Percentiles rank a stretch among this genome's conserved stretches.
Evolutionary conservation across 768 basidiomycete species (phyloP).

Genomic region (Russula brevipes): DNA sequence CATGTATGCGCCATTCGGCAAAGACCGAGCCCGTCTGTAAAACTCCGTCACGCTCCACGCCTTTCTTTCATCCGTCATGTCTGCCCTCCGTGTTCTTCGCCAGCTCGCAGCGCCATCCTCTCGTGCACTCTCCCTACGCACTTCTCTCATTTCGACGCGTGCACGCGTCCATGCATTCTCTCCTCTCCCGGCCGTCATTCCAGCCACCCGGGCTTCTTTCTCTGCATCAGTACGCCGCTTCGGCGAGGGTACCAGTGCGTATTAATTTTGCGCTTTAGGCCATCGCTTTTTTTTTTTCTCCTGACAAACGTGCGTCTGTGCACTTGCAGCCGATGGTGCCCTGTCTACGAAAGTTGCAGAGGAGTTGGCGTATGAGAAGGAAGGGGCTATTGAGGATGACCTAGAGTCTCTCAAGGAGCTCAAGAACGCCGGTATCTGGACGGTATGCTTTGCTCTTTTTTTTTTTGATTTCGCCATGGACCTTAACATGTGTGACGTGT

Average conservation of each 20-base stretch:
- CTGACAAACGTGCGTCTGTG: neutral
- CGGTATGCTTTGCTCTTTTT: slow-evolving; percentile 42
- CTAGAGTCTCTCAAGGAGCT: slow-evolving; percentile 81
- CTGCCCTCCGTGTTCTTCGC: slow-evolving; percentile 56
- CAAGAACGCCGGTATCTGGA: slow-evolving; percentile 71
- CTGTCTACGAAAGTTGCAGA: slow-evolving; percentile 70
- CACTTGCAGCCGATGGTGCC: slow-evolving; percentile 56
- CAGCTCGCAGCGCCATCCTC: slow-evolving; percentile 46
- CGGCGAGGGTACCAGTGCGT: slow-evolving; percentile 44
- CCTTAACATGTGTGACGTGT: neutral
- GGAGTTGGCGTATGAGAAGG: slow-evolving; percentile 84
- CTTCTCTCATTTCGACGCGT: slow-evolving; percentile 26
- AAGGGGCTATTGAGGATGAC: slow-evolving; percentile 41
- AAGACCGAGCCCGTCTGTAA: neutral
- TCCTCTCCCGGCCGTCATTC: slow-evolving; percentile 17
- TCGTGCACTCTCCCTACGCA: slow-evolving; percentile 33
- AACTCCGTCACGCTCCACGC: neutral
- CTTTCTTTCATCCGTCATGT: slow-evolving; percentile 40
- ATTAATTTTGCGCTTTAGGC: neutral
- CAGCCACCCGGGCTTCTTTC: slow-evolving; percentile 37
- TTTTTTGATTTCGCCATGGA: neutral
- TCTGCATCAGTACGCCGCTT: slow-evolving; percentile 37
- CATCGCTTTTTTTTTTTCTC: neutral
- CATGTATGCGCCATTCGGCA: neutral
- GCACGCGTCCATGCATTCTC: slow-evolving; percentile 28